These are phyloP conservation scores for Aspergillus sojae DNA, from an alignment of 2,329 filamentous ascomycete genomes.

Conservation along the genomic window DNA sequence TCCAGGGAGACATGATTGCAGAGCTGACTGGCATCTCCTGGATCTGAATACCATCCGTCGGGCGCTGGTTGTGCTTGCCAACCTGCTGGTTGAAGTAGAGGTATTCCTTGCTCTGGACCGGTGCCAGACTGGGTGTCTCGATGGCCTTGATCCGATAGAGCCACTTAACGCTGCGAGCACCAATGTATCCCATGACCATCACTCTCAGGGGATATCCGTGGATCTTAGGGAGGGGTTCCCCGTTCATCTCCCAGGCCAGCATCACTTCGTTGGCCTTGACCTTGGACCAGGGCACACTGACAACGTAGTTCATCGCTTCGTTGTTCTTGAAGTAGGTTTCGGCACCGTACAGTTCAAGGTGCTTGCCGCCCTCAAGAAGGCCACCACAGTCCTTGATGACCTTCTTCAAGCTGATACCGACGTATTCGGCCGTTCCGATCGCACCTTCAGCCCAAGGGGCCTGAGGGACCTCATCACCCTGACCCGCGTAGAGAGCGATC, in stretches of 20 bases:
- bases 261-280: conserved; percentile 69
- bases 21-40: conserved; percentile 72
- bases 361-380: conserved; percentile 56
- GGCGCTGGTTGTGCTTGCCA: conserved; percentile 66
- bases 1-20: conserved; percentile 66
- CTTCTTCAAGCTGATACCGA: conserved; percentile 67
- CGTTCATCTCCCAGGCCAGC: conserved; percentile 74
- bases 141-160: conserved; percentile 66
- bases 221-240: conserved; percentile 63
- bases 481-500: conserved; percentile 65
- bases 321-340: conserved; percentile 74
- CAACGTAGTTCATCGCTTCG: conserved; percentile 67
- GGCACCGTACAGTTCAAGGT: conserved; percentile 70
- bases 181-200: conserved; percentile 68
- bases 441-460: conserved; percentile 65
- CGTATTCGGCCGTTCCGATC: conserved; percentile 66
- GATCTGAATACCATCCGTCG: conserved; percentile 65
- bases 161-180: conserved; percentile 67
- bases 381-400: conserved; percentile 72
- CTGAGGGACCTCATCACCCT: conserved; percentile 63
- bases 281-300: conserved; percentile 68
- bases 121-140: conserved; percentile 56
- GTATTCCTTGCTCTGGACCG: conserved; percentile 67
- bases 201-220: conserved; percentile 67
- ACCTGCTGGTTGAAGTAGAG: conserved; percentile 70